Evolutionary conservation across 2,329 filamentous ascomycete genomes (phyloP), one percentile per base, ranked within the genome.

Genomic region (Paraphaeosphaeria minitans): DNA sequence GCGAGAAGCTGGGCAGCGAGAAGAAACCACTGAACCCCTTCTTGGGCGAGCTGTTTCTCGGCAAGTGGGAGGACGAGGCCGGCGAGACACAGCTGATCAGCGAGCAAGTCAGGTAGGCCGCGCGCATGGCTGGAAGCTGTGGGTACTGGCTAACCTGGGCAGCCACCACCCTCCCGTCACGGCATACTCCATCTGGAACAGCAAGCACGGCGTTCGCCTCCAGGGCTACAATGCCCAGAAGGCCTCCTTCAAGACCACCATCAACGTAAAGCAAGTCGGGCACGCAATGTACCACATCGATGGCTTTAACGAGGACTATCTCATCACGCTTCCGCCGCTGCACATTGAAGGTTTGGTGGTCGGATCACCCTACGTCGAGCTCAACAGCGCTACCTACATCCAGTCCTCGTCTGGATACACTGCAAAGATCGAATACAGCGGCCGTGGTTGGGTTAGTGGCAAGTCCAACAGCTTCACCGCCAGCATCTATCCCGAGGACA

Each of bases 11-110:
- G 64, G 93, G 92, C 51, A 95, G 92, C 72, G 94, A 97, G 83
- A 98, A 98, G 87, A 99, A 98, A 83, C 94, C 94, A 2, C 81
- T 99, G 59, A 98, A 99, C 74, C 95, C 95, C 0, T 98, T 99
- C 80, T 80, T 99, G 37, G 94, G 94, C 57, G 94, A 99, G 81
- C 85, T 98, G 35, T 98, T 97, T 79, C 79, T 98, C 29, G 95
- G 94, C 24, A 90, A 88, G 70, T 99, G 95, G 95, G 86, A 89
- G 58, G 91, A 96, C 72, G 84, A 87, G 48, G 86, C 87, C 54
- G 94, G 94, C 57, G 89, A 88, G 49, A 98, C 95, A 29, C 87
- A 90, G 68, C 84, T 99, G 65, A 85, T 97, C 69, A 96, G 92
- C 72, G 94, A 98, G 81, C 94, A 98, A 84, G 95, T 98, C 75